phyloP scores from a whole-genome alignment of 73 alveolate species.

The Uronychia setigera region DNA sequence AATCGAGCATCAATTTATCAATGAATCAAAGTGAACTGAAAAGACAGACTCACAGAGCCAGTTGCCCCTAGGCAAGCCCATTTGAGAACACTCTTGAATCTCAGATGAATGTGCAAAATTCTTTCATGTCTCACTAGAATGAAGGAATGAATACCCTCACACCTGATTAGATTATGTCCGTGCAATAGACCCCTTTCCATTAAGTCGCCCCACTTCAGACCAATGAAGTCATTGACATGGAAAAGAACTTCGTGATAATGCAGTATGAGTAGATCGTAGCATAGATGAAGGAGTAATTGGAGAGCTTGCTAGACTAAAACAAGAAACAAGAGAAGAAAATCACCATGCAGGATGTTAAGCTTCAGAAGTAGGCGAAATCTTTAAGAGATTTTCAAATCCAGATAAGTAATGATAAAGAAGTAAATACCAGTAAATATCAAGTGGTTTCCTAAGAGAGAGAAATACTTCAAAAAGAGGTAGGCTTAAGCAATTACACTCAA shows the following conservation, averaged over 20 bases:
- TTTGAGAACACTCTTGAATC: not conserved
- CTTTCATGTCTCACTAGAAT: too few relatives aligned
- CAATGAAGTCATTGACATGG: not conserved
- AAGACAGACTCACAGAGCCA: not conserved
- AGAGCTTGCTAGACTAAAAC: not conserved
- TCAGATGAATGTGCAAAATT: not conserved
- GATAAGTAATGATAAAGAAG: not conserved
- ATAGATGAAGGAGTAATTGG: not conserved
- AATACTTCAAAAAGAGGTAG: not conserved
- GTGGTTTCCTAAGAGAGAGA: not conserved
- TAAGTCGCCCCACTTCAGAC: not conserved
- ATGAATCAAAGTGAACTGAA: too few relatives aligned
- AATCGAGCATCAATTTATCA: too few relatives aligned
- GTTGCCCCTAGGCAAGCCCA: not conserved
- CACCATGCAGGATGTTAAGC: not conserved
- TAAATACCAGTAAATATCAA: not conserved
- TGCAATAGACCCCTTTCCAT: not conserved
- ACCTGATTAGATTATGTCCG: too few relatives aligned
- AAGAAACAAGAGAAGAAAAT: not conserved
- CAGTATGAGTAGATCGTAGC: not conserved
- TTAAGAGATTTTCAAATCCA: not conserved
- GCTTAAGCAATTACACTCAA: not conserved
- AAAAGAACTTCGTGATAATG: not conserved
- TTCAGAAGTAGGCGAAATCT: not conserved
- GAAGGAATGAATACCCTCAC: too few relatives aligned